Conservation (phyloP, 495 filamentous ascomycete genomes). For the Barbatosphaeria neglecta region DNA sequence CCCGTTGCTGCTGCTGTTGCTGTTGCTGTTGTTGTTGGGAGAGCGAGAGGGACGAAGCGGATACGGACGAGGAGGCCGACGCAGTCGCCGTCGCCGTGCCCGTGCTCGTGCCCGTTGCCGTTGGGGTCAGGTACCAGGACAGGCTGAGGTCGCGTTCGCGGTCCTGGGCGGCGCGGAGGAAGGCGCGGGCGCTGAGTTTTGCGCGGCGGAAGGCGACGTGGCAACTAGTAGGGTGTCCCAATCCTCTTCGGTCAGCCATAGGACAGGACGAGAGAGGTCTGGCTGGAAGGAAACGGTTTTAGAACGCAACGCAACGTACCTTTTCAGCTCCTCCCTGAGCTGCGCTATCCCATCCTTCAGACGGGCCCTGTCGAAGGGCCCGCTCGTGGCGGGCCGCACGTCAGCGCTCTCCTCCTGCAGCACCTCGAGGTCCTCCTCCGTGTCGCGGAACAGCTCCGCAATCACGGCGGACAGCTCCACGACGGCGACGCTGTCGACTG, state of each 20-base stretch:
- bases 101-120: too few relatives aligned
- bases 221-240: conserved; percentile 34
- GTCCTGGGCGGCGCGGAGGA: conserved; percentile 56
- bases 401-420: conserved; percentile 68
- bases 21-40: conserved; percentile 6
- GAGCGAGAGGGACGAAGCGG: conserved; percentile 8
- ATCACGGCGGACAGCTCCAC: conserved; percentile 76
- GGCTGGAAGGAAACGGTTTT: neutral
- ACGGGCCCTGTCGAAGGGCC: conserved; percentile 44
- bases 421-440: conserved; percentile 78
- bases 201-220: conserved; percentile 71
- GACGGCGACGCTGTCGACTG: conserved; percentile 51
- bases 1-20: conserved; percentile 14
- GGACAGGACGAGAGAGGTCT: neutral
- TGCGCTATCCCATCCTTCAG: conserved; percentile 52
- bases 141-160: conserved; percentile 71
- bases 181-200: conserved; percentile 69
- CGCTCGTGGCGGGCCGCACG: conserved; percentile 35
- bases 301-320: conserved; percentile 29
- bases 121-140: conserved; percentile 41
- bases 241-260: neutral
- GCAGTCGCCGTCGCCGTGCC: conserved; percentile 11
- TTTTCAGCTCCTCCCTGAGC: conserved; percentile 55
- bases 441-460: conserved; percentile 66
- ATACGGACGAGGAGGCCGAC: conserved; percentile 20